These are phyloP conservation scores for Fusarium nelsonii DNA, from an alignment of 2,329 filamentous ascomycete species.

Conservation along the genomic window DNA sequence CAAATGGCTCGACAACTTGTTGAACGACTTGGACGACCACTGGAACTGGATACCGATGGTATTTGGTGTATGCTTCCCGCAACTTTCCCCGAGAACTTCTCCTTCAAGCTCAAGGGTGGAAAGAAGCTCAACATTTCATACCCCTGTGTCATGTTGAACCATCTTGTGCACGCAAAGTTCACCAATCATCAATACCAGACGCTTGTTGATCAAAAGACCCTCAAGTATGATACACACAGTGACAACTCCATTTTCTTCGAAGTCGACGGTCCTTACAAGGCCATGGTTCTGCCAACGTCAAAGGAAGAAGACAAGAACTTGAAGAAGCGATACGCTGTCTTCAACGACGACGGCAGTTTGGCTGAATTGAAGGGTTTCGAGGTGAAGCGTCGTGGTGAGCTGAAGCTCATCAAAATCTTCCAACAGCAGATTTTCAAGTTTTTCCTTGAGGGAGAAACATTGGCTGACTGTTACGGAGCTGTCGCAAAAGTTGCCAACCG, in stretches of 20 bases:
- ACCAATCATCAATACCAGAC: conserved; percentile 99
- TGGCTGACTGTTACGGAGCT: conserved; percentile 88
- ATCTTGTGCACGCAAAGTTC: conserved; percentile 92
- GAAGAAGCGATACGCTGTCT: conserved; percentile 99
- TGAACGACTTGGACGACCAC: conserved; percentile 89
- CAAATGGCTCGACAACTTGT: conserved; percentile 95
- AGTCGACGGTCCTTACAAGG: conserved; percentile 96
- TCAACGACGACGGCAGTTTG: conserved; percentile 96
- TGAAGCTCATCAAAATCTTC: conserved; percentile 99
- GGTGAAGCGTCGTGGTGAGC: conserved; percentile 94
- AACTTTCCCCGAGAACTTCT: conserved; percentile 95
- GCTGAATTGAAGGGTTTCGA: conserved; percentile 98
- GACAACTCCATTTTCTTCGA: conserved; percentile 99
- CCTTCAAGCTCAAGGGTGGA: conserved; percentile 92
- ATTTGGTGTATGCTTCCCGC: conserved; percentile 99
- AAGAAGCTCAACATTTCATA: conserved; percentile 98
- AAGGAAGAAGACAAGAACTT: conserved; percentile 99
- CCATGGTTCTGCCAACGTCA: conserved; percentile 96
- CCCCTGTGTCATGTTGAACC: conserved; percentile 98
- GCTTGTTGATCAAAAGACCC: conserved; percentile 79
- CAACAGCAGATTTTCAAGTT: conserved; percentile 99
- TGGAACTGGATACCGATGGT: conserved; percentile 97
- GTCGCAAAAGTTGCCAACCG: conserved; percentile 96
- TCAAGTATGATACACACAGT: conserved; percentile 96
- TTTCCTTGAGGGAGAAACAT: conserved; percentile 90